Evolutionary conservation across 2,329 filamentous ascomycete species (phyloP), one percentile per base, ranked within the genome.

Genomic region (Botrytis medusae): DNA sequence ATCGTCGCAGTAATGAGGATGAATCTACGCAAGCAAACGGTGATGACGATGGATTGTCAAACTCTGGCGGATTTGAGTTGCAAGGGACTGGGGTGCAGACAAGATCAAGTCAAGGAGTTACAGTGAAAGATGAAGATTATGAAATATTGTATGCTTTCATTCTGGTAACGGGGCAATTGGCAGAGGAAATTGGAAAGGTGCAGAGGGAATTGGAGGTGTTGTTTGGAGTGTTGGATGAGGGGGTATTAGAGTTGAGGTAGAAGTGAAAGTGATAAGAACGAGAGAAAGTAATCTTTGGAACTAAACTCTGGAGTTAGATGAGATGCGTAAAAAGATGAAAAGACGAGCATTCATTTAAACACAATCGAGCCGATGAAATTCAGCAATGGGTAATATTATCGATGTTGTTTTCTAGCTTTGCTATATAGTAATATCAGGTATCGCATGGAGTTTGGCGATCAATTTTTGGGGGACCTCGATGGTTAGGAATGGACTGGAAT

Each of bases 61-160:
- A 32, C 22, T 42, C 37, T 54, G 9, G 18, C 16, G 65, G 65
- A 16, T 57, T 68, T 10, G 65, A 51, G 37, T 20, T 68, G n/a
- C 65, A 68, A 42, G 51, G 18, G n/a, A 9, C 10, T 10, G 48
- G 48, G 10, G 29, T 32, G 70, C 16, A 74, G 62, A 18, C 76
- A 77, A 63, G 75, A 73, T 1, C 72, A 71, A 59, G 75, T 71
- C n/a, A 74, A 62, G 18, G 51, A 32, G 22, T 73, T 8, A 69
- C 77, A 8, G 86, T 90, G 1, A 90, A 90, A 76, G 92, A 95
- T 81, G 88, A 89, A 75, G 96, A 99, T 80, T 98, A 96, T 81
- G 94, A 95, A 76, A 84, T 98, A 77, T 83, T 98, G 61, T 99
- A 98, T 83, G 95, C 95, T 29, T 99, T 97, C 83, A 93, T 89